A percentile compares a stretch with the other conserved stretches of the same genome.
Conservation (phyloP, 2,329 filamentous ascomycete genomes). For the Monascus ruber region DNA sequence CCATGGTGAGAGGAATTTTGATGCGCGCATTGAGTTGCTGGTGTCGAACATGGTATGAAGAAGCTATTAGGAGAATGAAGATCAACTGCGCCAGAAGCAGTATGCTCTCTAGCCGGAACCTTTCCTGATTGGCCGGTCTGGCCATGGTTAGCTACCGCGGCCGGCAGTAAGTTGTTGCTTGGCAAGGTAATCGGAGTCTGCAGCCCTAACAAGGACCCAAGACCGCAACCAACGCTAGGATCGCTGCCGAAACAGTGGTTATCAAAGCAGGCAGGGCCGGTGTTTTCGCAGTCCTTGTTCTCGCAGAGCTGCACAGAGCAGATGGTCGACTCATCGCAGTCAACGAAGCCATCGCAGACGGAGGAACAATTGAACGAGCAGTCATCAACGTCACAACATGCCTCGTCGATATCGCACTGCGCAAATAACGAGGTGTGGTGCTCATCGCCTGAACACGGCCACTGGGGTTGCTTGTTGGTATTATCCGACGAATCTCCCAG, state of each 20-base stretch:
- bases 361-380: conserved; percentile 28
- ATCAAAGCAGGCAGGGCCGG: conserved; percentile 28
- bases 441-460: conserved; percentile 19
- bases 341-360: conserved; percentile 30
- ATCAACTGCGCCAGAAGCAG: conserved; percentile 6
- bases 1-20: conserved; percentile 17
- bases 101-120: conserved; percentile 5
- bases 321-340: conserved; percentile 26
- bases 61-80: conserved; percentile 8
- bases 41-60: conserved; percentile 10
- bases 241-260: conserved; percentile 22
- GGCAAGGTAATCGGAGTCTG: conserved; percentile 19
- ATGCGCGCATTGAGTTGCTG: conserved; percentile 12
- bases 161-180: conserved; percentile 14
- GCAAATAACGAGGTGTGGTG: conserved; percentile 13
- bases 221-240: conserved; percentile 13
- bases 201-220: conserved; percentile 23
- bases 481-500: conserved; percentile 12
- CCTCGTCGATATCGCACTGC: conserved; percentile 19
- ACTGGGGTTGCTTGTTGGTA: conserved; percentile 12
- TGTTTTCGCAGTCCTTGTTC: conserved; percentile 15
- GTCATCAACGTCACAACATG: conserved; percentile 29
- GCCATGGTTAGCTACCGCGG: conserved; percentile 9
- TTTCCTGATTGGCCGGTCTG: conserved; percentile 12
- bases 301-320: conserved; percentile 22